Evolutionary conservation across 2,329 filamentous ascomycete species (phyloP).

Genomic region (Didymella glomerata): DNA sequence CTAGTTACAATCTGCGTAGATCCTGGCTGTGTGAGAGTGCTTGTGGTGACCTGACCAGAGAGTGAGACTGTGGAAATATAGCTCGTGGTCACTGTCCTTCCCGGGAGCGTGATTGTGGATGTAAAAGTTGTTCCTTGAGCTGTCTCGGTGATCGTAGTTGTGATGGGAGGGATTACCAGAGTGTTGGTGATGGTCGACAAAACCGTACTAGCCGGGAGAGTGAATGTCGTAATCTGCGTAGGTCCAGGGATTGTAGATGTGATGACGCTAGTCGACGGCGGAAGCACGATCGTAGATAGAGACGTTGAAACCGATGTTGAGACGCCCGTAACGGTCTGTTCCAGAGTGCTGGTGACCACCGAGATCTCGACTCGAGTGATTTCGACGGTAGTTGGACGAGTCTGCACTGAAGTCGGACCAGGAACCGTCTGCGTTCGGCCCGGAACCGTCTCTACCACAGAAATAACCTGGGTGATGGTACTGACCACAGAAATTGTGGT

Average conservation of each 20-base stretch:
- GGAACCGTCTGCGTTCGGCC: conserved; percentile 14
- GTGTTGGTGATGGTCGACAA: conserved; percentile 13
- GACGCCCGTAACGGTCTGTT: conserved; percentile 3
- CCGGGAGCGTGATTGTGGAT: conserved; percentile 27
- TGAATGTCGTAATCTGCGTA: conserved; percentile 26
- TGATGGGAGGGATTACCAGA: conserved; percentile 1
- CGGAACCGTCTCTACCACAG: conserved; percentile 3
- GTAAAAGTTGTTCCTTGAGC: conserved; percentile 1
- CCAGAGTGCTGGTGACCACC: conserved; percentile 14
- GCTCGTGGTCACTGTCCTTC: conserved; percentile 34
- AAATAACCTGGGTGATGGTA: conserved; percentile 1
- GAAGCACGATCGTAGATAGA: conserved; percentile 11
- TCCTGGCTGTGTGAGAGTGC: conserved; percentile 22
- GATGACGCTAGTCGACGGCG: conserved; percentile 22
- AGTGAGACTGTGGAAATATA: conserved; percentile 36
- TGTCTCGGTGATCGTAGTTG: background rate
- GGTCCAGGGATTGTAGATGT: conserved; percentile 31
- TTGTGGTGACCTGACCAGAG: conserved; percentile 18
- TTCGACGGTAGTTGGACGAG: conserved; percentile 3
- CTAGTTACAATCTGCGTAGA: conserved; percentile 37
- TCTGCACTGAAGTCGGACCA: background rate
- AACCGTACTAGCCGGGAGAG: conserved; percentile 16
- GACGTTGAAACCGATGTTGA: conserved; percentile 9
- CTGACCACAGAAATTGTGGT: conserved; percentile 2
- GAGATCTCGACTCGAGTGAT: conserved; percentile 17